Evolutionary conservation across 2,329 filamentous ascomycete species (phyloP).

Genomic region (Hymenoscyphus occultus): DNA sequence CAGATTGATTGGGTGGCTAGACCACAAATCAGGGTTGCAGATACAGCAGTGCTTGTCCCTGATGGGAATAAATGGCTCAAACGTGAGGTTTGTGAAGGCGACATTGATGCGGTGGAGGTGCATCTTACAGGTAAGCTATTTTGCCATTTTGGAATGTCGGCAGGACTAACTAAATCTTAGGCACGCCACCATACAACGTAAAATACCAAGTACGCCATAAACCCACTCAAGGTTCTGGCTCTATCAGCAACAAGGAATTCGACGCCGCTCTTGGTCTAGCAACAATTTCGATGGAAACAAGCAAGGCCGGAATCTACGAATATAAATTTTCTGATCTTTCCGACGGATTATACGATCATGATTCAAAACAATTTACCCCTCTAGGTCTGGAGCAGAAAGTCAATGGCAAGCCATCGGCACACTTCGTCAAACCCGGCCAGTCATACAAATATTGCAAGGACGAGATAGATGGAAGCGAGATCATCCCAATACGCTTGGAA

Average conservation of each 20-base stretch:
- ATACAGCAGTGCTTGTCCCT: constrained; percentile 59
- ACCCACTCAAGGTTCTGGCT: constrained; percentile 61
- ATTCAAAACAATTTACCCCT: constrained; percentile 61
- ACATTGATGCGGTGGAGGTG: constrained; percentile 85
- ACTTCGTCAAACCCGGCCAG: constrained; percentile 81
- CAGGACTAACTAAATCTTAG: constrained; percentile 40
- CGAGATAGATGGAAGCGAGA: constrained; percentile 76
- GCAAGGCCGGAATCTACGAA: constrained; percentile 75
- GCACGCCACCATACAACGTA: constrained; percentile 76
- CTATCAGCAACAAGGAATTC: constrained; percentile 66
- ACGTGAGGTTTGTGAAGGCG: constrained; percentile 86
- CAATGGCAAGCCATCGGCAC: constrained; percentile 76
- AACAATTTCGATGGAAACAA: constrained; percentile 81
- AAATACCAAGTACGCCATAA: constrained; percentile 78
- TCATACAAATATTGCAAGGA: constrained; percentile 94
- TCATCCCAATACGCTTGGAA: constrained; percentile 80
- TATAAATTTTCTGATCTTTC: constrained; percentile 82
- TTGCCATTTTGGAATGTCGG: background rate
- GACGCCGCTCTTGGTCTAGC: constrained; percentile 74
- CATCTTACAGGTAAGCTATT: constrained; percentile 64
- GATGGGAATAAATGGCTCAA: constrained; percentile 62
- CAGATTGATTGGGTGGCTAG: constrained; percentile 82
- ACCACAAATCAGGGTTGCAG: constrained; percentile 66
- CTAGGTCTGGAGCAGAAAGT: constrained; percentile 78
- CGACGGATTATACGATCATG: constrained; percentile 81